phyloP scores from a whole-genome alignment of 257 asterid species.

The Ajuga chamaepitys region DNA sequence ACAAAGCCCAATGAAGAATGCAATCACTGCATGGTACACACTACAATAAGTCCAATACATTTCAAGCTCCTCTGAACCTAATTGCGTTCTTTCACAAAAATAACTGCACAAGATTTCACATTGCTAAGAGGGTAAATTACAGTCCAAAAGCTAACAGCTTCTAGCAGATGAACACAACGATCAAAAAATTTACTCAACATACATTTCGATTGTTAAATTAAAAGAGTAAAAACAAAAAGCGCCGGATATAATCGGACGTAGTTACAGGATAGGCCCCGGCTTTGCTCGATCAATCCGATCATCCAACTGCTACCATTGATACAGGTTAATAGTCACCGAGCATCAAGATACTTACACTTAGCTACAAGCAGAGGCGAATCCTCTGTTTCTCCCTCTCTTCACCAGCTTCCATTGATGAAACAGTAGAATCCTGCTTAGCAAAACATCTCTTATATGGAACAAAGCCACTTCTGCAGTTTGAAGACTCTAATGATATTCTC shows the following conservation, averaged over 20 bases:
- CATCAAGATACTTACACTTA: neutral
- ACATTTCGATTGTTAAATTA: constrained; percentile 11
- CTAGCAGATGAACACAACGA: constrained; percentile 4
- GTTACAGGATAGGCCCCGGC: neutral
- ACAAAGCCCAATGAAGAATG: no score
- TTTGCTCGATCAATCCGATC: neutral
- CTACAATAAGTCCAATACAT: no score
- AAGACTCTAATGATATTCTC: constrained; percentile 25
- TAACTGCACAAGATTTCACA: neutral
- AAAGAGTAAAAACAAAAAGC: constrained; percentile 1
- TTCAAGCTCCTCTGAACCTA: neutral
- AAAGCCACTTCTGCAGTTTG: constrained; percentile 48
- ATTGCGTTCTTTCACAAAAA: constrained; percentile 9
- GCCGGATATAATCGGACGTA: neutral
- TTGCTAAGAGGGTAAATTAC: constrained; percentile 1
- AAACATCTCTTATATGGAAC: constrained; percentile 79
- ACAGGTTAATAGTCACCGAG: constrained; percentile 11
- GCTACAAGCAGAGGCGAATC: constrained; percentile 47
- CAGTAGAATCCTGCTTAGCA: constrained; percentile 27
- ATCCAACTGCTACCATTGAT: neutral
- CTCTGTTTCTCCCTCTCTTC: constrained; percentile 62
- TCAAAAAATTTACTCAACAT: constrained; percentile 9
- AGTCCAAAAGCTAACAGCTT: constrained; percentile 9
- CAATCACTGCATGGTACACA: no score
- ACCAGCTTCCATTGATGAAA: constrained; percentile 16